Evolutionary conservation across 2,329 filamentous ascomycete genomes (phyloP), one percentile per base, ranked within the genome.

Genomic region (Pezicula carpinea): DNA sequence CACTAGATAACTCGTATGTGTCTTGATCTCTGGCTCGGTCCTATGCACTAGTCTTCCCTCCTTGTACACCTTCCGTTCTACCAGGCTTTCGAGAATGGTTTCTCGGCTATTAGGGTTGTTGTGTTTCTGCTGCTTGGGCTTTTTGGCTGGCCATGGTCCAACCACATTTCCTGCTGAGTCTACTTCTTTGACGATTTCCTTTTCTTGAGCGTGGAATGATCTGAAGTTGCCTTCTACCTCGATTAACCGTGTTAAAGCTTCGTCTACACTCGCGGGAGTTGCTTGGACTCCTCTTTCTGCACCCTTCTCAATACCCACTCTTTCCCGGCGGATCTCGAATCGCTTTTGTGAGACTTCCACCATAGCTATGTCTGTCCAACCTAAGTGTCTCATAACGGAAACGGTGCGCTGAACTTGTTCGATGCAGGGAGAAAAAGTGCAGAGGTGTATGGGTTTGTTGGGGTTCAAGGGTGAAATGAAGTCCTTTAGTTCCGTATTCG

Each of bases 391-490:
- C 66, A 99, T 77, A 11, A 81, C 80, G 10, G 87, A 85, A 45
- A 96, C 83, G 0, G 93, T 97, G 47, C 83, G 81, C 44, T 87
- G 89, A 18, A 95, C 92, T 70, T 99, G 93, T 68, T 99, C 93
- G 55, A 99, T 95, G 67, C 93, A 99, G 0, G 93, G 93, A 1
- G 87, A 95, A 69, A 99, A 99, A 1, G 90, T 95, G 71, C 93
- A 99, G 46, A 99, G 78, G 61, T 93, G 78, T 1, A 85, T 80
- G 5, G 85, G 77, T 35, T 79, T 76, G n/a, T 76, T 75, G 0
- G 88, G 82, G 55, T 93, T 84, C 10, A 97, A 74, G 0, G 80
- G 75, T 0, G 80, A 83, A 14, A 75, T 63, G 70, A 77, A 82
- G n/a, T n/a, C n/a, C n/a, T n/a, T n/a, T 35, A 68, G 66, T 29